Base-by-base conservation (phyloP, 352 stramenopile species). In the Pilasporangium apinafurcum region DNA sequence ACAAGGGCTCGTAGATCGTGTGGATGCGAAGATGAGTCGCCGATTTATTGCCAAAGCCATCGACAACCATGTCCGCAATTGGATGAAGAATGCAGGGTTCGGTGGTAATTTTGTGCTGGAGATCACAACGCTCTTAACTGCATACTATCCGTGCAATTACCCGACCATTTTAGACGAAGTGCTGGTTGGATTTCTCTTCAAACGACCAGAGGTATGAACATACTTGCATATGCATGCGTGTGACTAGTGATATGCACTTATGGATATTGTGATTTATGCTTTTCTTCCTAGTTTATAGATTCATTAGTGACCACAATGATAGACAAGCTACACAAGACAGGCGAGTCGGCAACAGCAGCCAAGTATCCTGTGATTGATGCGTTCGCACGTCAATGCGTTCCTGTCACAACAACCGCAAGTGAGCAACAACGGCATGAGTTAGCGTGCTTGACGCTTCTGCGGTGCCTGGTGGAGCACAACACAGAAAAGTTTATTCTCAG, bases 121-220 rank as follows among this genome's bases (percentile, higher is more conserved):
- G 47, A 47, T 87, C 26, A 77, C 62, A 26, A 83, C 69, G 31
- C 51, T 91, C 29, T 60, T 94, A 28, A 79, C 73, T 8, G 76
- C 75, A 10, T 92, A 90, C 42, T 94, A 92, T 48, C 83, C 83
- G 32, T 92, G 78, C 47, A 70, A 59, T 34, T 86, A 94, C 45
- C 56, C 83, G 16, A 91, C 78, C 21, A 60, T 94, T 41, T 55
- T 94, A 41, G 83, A 94, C 40, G 72, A 94, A 48, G 71, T 94
- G 10, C 46, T 94, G 7, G 74, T 67, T 0, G 63, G 56, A 0
- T 91, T 92, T 31, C 53, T 92, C 33, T 88, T 94, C 35, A 79
- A 83, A 38, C 53, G 80, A 16, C 83, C 83, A 0, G 81, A 94
- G 53, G 51, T 59, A 48, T 18, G 53, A 55, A 35, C 7, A 6